Evolutionary conservation across 352 stramenopile genomes (phyloP).

Genomic region (Phytophthora citrophthora): DNA sequence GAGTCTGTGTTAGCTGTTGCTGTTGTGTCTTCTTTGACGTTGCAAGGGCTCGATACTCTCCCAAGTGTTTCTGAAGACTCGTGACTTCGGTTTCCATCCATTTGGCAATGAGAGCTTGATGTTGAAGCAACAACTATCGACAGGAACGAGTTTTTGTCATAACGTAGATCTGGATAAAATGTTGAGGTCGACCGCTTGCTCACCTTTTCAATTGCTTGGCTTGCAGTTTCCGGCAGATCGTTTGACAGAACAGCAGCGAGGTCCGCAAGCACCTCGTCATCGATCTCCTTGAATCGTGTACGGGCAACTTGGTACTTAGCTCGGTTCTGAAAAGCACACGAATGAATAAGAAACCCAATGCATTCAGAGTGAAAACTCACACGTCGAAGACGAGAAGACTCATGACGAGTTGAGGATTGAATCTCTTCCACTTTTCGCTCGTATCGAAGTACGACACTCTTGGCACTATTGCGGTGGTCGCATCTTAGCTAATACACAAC

Average conservation of each 20-base stretch:
- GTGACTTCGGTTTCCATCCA: slow-evolving; percentile 33
- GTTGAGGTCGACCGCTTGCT: neutral
- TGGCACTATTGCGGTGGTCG: slow-evolving; percentile 70
- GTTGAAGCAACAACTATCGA: slow-evolving; percentile 43
- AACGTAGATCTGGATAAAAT: neutral
- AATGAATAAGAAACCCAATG: neutral
- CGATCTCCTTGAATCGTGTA: slow-evolving; percentile 68
- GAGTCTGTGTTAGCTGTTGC: neutral
- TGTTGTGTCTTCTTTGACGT: slow-evolving; percentile 17
- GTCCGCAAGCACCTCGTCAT: slow-evolving; percentile 56
- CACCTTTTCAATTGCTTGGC: slow-evolving; percentile 51
- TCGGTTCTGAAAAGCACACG: slow-evolving; percentile 54
- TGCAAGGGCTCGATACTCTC: slow-evolving; percentile 22
- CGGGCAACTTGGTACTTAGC: slow-evolving; percentile 62
- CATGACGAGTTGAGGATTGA: slow-evolving; percentile 43
- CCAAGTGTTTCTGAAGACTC: slow-evolving; percentile 27
- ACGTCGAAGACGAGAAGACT: slow-evolving; percentile 55
- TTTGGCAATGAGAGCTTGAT: slow-evolving; percentile 34
- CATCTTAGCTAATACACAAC: slow-evolving; percentile 48
- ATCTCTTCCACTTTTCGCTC: slow-evolving; percentile 68
- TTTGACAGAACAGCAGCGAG: slow-evolving; percentile 48
- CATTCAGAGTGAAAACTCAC: slow-evolving; percentile 36
- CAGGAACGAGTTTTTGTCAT: slow-evolving; percentile 9
- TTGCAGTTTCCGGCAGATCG: slow-evolving; percentile 42
- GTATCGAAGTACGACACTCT: slow-evolving; percentile 63